These are phyloP conservation scores for Leucosporidium yakuticum DNA, from an alignment of 768 basidiomycete genomes.

Conservation along the genomic window DNA sequence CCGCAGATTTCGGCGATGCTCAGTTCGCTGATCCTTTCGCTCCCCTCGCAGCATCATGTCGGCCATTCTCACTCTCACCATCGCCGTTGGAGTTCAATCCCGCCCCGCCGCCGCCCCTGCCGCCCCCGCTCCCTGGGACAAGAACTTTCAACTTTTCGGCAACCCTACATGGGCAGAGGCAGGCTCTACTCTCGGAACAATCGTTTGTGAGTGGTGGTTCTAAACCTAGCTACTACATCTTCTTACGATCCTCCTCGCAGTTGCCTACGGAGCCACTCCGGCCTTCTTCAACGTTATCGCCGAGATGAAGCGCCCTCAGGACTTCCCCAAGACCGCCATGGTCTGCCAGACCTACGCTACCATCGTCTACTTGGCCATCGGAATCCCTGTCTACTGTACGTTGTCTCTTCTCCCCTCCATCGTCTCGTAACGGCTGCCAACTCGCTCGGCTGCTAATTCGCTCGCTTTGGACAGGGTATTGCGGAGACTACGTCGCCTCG, in stretches of 20 bases:
- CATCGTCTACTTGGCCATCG: not conserved
- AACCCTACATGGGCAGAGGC: not conserved
- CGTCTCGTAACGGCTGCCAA: not conserved
- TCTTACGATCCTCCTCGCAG: not conserved
- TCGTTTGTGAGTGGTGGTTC: not conserved
- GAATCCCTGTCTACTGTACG: not conserved
- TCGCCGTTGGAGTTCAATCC: conserved; percentile 30
- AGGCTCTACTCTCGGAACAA: not conserved
- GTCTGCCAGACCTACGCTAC: conserved; percentile 13
- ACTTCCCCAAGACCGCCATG: not conserved
- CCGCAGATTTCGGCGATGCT: too few relatives aligned
- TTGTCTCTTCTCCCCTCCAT: not conserved
- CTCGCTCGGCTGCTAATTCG: too few relatives aligned
- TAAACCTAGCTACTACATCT: too few relatives aligned
- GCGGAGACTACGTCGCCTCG: conserved; percentile 36
- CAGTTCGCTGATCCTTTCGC: too few relatives aligned
- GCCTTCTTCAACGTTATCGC: conserved; percentile 29
- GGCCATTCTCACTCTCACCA: conserved; percentile 27
- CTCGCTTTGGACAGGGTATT: too few relatives aligned
- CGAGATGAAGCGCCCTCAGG: conserved; percentile 24
- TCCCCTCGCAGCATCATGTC: conserved; percentile 11
- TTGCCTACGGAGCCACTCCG: conserved; percentile 23
- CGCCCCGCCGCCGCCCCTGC: conserved; percentile 21
- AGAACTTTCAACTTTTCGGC: conserved; percentile 14
- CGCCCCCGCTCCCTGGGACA: conserved; percentile 30